Evolutionary conservation across 2,329 filamentous ascomycete genomes (phyloP), one percentile per base, ranked within the genome.

Genomic region (Aspergillus awamori): DNA sequence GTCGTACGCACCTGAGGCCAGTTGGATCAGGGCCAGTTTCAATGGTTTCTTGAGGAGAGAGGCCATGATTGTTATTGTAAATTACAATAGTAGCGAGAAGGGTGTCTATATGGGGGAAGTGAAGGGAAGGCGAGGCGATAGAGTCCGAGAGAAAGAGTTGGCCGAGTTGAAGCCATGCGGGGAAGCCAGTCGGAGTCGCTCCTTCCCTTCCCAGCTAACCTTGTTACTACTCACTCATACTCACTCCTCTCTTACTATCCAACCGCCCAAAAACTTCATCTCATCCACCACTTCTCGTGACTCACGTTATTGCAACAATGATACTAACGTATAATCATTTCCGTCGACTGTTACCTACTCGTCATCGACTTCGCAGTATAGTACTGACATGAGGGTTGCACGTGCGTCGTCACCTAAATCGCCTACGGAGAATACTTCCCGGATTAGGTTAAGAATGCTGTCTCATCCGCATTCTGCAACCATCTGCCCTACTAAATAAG

Each of bases 1-100:
- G 70, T 38, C 5, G 8, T 8, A 33, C 74, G 56, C 72, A 86
- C 85, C 90, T 63, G 89, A 88, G 60, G 91, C 88, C 36, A 96
- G 86, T 79, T 97, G 93, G 65, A 96, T 83, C 69, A 93, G 86
- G 36, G 91, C 90, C 49, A 96, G 83, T 79, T 91, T 93, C 72
- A 96, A 82, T 41, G 89, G 87, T 76, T 90, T 85, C 78, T 89
- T 89, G 63, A 97, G 85, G 54, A 93, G 73, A 43, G 79, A 75
- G 36, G 83, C 76, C 83, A 86, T 85, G 53, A 20, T 67, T 63
- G 41, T 43, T 58, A 17, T 30, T 53, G 20, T 6, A 15, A 20
- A 13, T 13, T 20, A 4, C 20, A 13, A n/a, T 10, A 33, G 20
- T n/a, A 17, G 20, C n/a, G 26, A 24, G 11, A 13, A 13, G 6